A percentile compares a stretch with the other conserved stretches of the same genome.
Conservation (phyloP, 768 basidiomycete species). For the Suillus decipiens region DNA sequence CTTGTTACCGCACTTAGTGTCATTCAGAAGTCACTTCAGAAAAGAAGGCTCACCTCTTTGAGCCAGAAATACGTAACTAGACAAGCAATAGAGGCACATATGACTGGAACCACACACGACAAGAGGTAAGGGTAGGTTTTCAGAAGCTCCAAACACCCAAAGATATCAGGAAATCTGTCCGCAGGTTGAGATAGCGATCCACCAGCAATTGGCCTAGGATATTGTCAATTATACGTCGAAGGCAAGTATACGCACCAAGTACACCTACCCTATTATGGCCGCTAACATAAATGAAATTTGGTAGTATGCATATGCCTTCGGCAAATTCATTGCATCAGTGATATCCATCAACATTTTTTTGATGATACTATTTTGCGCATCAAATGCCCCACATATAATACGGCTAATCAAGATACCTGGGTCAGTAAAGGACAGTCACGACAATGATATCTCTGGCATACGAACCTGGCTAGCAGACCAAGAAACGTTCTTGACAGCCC, state of each 20-base stretch:
- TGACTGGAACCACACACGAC: conserved; percentile 63
- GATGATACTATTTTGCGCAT: conserved; percentile 54
- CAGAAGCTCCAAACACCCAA: conserved; percentile 59
- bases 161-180: conserved; percentile 62
- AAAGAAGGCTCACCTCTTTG: conserved; percentile 45
- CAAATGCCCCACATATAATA: conserved; percentile 45
- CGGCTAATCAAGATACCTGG: conserved; percentile 31
- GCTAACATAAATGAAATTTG: conserved; percentile 36
- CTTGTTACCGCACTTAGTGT: neutral
- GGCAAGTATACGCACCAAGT: too few relatives aligned
- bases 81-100: conserved; percentile 52
- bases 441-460: too few relatives aligned
- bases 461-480: too few relatives aligned
- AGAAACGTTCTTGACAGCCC: too few relatives aligned
- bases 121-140: conserved; percentile 72
- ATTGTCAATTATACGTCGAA: too few relatives aligned
- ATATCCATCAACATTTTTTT: conserved; percentile 46
- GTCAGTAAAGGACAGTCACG: too few relatives aligned
- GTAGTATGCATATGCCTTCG: conserved; percentile 54
- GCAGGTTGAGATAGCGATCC: conserved; percentile 63
- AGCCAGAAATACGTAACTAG: conserved; percentile 50
- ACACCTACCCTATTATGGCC: too few relatives aligned
- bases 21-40: neutral
- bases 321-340: conserved; percentile 34
- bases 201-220: conserved; percentile 33